Evolutionary conservation across 768 basidiomycete genomes (phyloP).

Genomic region (Nidula microcarpa): DNA sequence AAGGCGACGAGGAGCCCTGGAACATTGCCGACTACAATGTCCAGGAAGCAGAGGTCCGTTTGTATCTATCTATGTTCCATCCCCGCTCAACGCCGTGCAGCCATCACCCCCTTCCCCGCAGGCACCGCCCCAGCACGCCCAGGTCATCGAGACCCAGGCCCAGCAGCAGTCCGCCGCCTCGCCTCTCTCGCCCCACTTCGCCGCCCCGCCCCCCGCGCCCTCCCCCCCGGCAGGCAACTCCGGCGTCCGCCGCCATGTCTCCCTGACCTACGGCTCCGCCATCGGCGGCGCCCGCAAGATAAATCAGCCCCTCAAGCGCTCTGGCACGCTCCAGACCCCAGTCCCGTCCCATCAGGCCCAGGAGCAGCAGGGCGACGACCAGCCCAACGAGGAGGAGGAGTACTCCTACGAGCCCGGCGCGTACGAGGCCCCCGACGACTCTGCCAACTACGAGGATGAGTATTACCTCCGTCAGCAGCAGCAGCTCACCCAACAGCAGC

Average conservation of each 20-base stretch:
- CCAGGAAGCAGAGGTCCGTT: conserved; percentile 63
- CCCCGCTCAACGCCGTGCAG: conserved; percentile 6
- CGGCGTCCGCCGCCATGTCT: conserved; percentile 76
- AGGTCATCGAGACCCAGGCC: conserved; percentile 46
- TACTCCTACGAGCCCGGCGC: conserved; percentile 29
- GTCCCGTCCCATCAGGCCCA: conserved; percentile 32
- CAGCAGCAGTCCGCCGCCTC: conserved; percentile 38
- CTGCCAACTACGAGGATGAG: conserved; percentile 55
- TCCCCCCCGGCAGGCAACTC: conserved; percentile 72
- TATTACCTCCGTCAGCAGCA: conserved; percentile 44
- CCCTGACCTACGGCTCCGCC: conserved; percentile 68
- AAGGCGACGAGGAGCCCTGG: conserved; percentile 89
- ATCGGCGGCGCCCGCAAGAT: conserved; percentile 50
- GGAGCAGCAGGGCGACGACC: conserved; percentile 35
- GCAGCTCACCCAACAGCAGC: conserved; percentile 20
- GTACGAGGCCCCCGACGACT: conserved; percentile 42
- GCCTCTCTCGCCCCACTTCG: conserved; percentile 64
- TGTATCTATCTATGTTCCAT: background rate
- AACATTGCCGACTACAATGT: conserved; percentile 56
- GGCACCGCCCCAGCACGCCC: conserved; percentile 21
- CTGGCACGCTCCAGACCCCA: conserved; percentile 70
- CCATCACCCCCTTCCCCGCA: conserved; percentile 15
- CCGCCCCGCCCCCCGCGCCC: conserved; percentile 43
- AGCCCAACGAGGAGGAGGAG: conserved; percentile 47
- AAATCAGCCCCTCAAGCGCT: conserved; percentile 58